Evolutionary conservation across 345 rosid genomes (phyloP), one percentile per base, ranked within the genome.

Genomic region (Isatis tinctoria): DNA sequence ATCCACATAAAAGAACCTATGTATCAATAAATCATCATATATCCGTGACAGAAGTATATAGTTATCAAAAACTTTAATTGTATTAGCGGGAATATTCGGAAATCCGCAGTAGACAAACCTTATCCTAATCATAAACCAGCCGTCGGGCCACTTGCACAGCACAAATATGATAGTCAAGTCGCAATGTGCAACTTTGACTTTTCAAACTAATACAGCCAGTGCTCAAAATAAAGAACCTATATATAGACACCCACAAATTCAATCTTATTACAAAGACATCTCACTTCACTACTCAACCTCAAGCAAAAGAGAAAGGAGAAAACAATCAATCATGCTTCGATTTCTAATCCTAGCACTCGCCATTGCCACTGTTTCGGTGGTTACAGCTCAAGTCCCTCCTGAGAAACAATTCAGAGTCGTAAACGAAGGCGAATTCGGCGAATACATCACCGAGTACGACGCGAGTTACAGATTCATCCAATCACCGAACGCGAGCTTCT

Each of bases 381-480:
- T 30, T 11, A 22, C 8, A 68, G 63, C 81, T 6, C 81, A 78
- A 73, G 81, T 78, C 53, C 81, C 81, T 2, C 74, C 74, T 0
- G 78, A 67, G 60, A 67, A 72, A 35, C 77, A 65, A 36, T 78
- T 78, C 39, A 44, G 36, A 52, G 73, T 69, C 16, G 65, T 70
- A 11, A 79, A 79, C 73, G 37, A 79, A 0, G 73, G 57, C 20
- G 79, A 79, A n/a, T 79, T 79, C 60, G 76, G 82, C 39, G 1
- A 74, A 2, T 27, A 30, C 65, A 74, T 74, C 8, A 61, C 71
- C 35, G 82, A 79, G 22, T 79, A 79, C 68, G 82, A 70, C 53
- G 82, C 76, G 0, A 79, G 65, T 37, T 79, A 79, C 79, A 27
- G 79, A n/a, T 65, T 64, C 74, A 47, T 79, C 28, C 0, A 2